Percentiles rank a stretch among this genome's conserved stretches.
phyloP scores from a whole-genome alignment of 768 basidiomycete species.

The Mycena latifolia region DNA sequence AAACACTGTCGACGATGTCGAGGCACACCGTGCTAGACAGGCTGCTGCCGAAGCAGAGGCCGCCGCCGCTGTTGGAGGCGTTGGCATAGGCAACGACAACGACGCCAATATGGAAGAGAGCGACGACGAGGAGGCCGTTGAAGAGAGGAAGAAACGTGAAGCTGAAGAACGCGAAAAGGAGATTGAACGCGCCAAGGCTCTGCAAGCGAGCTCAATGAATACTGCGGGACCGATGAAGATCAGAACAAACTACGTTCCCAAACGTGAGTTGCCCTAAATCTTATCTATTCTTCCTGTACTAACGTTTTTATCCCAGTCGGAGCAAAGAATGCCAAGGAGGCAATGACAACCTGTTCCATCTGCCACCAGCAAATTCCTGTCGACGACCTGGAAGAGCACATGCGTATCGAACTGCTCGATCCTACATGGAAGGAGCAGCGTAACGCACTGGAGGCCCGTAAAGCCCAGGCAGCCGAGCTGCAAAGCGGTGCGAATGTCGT shows the following conservation, averaged over 20 bases:
- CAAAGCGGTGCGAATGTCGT: slow-evolving; percentile 95
- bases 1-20: slow-evolving; percentile 88
- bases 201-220: slow-evolving; percentile 83
- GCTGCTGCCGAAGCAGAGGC: slow-evolving; percentile 90
- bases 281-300: slow-evolving; percentile 13
- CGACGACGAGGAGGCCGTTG: slow-evolving; percentile 78
- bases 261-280: slow-evolving; percentile 66
- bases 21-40: slow-evolving; percentile 83
- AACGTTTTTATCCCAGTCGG: slow-evolving; percentile 63
- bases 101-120: slow-evolving; percentile 90
- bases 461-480: slow-evolving; percentile 88
- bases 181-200: slow-evolving; percentile 80
- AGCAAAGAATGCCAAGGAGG: slow-evolving; percentile 71
- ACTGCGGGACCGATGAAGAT: slow-evolving; percentile 91
- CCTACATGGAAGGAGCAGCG: slow-evolving; percentile 99
- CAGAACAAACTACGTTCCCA: slow-evolving; percentile 95
- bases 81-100: slow-evolving; percentile 62
- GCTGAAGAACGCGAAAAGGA: slow-evolving; percentile 80
- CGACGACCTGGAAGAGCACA: slow-evolving; percentile 96
- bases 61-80: slow-evolving; percentile 80
- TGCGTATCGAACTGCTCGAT: slow-evolving; percentile 97
- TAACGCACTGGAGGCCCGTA: slow-evolving; percentile 88
- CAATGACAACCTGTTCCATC: slow-evolving; percentile 90
- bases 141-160: slow-evolving; percentile 72
- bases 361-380: slow-evolving; percentile 97